These are phyloP conservation scores for Elongisporangium anandrum DNA, from an alignment of 352 stramenopile genomes.

Conservation along the genomic window DNA sequence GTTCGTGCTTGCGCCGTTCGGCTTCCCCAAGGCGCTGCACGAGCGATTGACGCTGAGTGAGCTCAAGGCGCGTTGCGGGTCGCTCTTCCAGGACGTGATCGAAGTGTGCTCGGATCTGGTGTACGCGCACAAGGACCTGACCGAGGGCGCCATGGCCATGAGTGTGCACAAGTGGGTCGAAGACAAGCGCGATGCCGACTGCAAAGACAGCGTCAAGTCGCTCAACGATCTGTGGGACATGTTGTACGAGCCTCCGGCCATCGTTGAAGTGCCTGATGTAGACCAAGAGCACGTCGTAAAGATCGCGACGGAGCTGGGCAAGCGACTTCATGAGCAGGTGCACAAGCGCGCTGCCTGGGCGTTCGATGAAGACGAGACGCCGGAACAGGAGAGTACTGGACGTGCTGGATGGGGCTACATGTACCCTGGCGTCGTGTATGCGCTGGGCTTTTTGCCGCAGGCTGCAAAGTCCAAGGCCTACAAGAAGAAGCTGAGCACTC, in stretches of 20 bases:
- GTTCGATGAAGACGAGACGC: constrained; percentile 18
- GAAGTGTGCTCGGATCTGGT: constrained; percentile 84
- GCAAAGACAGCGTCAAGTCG: constrained; percentile 55
- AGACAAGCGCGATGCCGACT: constrained; percentile 62
- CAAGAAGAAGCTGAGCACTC: constrained; percentile 68
- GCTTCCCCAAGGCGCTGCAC: constrained; percentile 52
- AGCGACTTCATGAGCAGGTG: constrained; percentile 33
- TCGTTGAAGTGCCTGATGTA: constrained; percentile 69
- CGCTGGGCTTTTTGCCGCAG: constrained; percentile 57
- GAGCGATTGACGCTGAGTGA: constrained; percentile 62
- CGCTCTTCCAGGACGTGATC: constrained; percentile 81
- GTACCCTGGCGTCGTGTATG: constrained; percentile 70
- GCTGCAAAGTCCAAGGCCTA: constrained; percentile 16
- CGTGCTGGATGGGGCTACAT: constrained; percentile 40
- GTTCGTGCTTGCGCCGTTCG: constrained; percentile 78
- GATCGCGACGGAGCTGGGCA: constrained; percentile 37
- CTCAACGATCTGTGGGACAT: constrained; percentile 75
- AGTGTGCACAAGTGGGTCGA: constrained; percentile 87
- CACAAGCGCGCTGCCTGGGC: constrained; percentile 66
- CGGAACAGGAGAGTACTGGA: neutral
- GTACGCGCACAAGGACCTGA: constrained; percentile 65
- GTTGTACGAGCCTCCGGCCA: constrained; percentile 52
- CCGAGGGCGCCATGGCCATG: constrained; percentile 84
- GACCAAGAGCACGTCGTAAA: constrained; percentile 39
- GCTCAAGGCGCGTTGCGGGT: constrained; percentile 65